Evolutionary conservation across 805 yeast genomes (phyloP), one percentile per base, ranked within the genome.

Genomic region (Ogataea henricii): DNA sequence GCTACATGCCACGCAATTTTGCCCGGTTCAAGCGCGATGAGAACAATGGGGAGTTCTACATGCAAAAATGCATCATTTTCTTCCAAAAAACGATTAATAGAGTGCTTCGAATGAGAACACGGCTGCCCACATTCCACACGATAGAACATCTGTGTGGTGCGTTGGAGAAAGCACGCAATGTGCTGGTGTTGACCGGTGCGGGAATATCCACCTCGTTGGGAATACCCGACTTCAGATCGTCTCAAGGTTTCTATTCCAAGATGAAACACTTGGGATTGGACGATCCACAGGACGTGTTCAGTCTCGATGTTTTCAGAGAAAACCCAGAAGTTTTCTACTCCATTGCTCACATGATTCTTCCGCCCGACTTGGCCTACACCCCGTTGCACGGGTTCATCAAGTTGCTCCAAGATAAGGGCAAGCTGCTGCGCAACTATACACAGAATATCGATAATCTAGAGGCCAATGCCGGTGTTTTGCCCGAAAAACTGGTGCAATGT

Each of bases 251-350:
- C 46, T 90, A 90, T 66, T 75, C 88, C 1, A 79, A 78, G 58
- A 76, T 91, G 56, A 74, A 76, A 44, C 77, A 78, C 57, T 66
- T 88, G 46, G 91, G 94, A 0, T 68, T 90, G 27, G 79, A 77
- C 42, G 97, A 90, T 58, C 97, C 97, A 0, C 97, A 90, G 62
- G 92, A 88, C 57, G 96, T 89, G 36, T 90, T 90, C 65, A 89
- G 88, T 59, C 68, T 87, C 38, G 74, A 74, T 20, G 73, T 81
- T n/a, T 90, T 90, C 69, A 74, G 74, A 55, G 78, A 79, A 39
- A 89, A 89, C 57, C 97, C 97, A 1, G 66, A 77, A 3, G 79
- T 90, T 13, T 91, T 90, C 62, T 90, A 88, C 64, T 80, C 87
- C n/a, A 84, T 90, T 45, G 96, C 97, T 1, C 83, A 83, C 57